A percentile compares a stretch with the other conserved stretches of the same genome.
These are phyloP conservation scores for Pseudohyphozyma bogoriensis DNA, from an alignment of 768 basidiomycete genomes.

Conservation along the genomic window DNA sequence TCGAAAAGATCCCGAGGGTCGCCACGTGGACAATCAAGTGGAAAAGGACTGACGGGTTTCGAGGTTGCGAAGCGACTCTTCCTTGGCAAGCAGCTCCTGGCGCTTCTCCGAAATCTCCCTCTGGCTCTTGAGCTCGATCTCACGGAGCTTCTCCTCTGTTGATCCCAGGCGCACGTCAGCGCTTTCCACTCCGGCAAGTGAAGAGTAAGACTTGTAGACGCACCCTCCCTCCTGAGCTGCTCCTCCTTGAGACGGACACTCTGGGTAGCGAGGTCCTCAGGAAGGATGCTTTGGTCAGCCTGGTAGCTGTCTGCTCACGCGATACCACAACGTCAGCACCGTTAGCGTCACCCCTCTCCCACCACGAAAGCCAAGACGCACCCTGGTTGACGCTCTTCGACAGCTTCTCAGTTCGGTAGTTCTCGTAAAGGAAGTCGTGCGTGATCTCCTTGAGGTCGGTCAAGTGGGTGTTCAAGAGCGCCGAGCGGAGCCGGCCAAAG, in stretches of 20 bases:
- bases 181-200: slow-evolving; percentile 58
- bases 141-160: slow-evolving; percentile 58
- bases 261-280: slow-evolving; percentile 93
- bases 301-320: slow-evolving; percentile 1
- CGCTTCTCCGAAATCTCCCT: slow-evolving; percentile 96
- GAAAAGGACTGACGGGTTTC: too few relatives aligned
- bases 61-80: slow-evolving; percentile 46
- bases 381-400: slow-evolving; percentile 67
- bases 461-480: slow-evolving; percentile 85
- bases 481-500: slow-evolving; percentile 83
- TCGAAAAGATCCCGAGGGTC: too few relatives aligned
- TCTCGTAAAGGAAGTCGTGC: slow-evolving; percentile 63
- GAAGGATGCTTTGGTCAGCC: slow-evolving; percentile 62
- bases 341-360: too few relatives aligned
- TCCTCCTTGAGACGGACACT: slow-evolving; percentile 97
- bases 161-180: slow-evolving; percentile 1
- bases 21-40: too few relatives aligned
- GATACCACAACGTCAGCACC: too few relatives aligned
- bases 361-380: too few relatives aligned
- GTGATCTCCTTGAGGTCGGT: slow-evolving; percentile 68
- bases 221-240: slow-evolving; percentile 73
- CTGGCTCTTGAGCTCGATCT: slow-evolving; percentile 95
- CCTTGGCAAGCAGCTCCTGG: slow-evolving; percentile 91
- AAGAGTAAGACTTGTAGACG: not conserved
- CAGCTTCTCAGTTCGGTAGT: slow-evolving; percentile 90